These are phyloP conservation scores for Cordyceps cateniannulata DNA, from an alignment of 2,329 filamentous ascomycete genomes.

Conservation along the genomic window DNA sequence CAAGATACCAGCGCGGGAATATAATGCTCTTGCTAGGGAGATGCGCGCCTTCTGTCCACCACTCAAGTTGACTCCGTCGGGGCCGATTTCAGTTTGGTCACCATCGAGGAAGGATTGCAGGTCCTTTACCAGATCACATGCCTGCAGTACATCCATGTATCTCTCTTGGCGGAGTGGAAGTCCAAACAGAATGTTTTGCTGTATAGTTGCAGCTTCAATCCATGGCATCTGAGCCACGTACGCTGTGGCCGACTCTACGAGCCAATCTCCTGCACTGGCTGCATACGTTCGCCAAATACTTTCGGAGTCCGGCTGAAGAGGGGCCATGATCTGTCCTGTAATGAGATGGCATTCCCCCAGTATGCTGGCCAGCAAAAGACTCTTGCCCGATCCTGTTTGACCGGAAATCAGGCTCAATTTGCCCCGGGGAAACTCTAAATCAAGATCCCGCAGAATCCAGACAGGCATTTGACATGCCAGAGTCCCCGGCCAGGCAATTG, in stretches of 20 bases:
- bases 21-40: not conserved
- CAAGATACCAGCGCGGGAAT: not conserved
- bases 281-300: not conserved
- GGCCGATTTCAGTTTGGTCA: not conserved
- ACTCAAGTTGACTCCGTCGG: not conserved
- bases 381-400: not conserved
- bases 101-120: not conserved
- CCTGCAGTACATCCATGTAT: not conserved
- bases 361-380: not conserved
- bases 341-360: not conserved
- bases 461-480: not conserved
- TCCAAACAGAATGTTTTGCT: not conserved
- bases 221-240: not conserved
- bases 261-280: not conserved
- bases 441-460: not conserved
- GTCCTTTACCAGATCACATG: not conserved
- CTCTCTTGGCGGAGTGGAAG: not conserved
- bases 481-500: not conserved
- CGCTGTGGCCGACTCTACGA: not conserved
- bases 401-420: not conserved
- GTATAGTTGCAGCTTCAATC: not conserved
- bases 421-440: not conserved
- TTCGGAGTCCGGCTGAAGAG: not conserved
- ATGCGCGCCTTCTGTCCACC: not conserved
- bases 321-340: not conserved